A percentile compares a stretch with the other conserved stretches of the same genome.
Evolutionary conservation across 768 basidiomycete species (phyloP).

Genomic region (Lyophyllum atratum): DNA sequence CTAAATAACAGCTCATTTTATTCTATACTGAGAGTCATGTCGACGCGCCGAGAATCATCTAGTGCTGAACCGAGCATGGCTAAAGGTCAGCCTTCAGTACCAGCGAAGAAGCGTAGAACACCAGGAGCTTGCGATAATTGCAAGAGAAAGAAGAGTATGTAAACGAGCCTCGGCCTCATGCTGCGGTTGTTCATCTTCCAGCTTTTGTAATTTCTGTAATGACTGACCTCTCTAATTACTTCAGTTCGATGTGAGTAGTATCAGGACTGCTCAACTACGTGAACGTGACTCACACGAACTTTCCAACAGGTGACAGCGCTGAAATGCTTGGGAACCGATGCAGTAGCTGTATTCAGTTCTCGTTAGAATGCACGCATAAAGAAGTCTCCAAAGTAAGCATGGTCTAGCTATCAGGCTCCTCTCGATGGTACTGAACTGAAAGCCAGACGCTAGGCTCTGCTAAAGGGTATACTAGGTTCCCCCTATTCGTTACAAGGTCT

Average conservation of each 20-base stretch:
- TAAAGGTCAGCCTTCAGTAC: not conserved
- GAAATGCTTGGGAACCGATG: slow-evolving; percentile 64
- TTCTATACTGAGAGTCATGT: not conserved
- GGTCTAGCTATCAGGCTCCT: not conserved
- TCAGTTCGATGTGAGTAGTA: slow-evolving; percentile 35
- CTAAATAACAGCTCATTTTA: not conserved
- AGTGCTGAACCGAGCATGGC: not conserved
- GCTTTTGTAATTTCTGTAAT: not conserved
- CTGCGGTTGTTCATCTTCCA: not conserved
- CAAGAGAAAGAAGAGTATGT: slow-evolving; percentile 69
- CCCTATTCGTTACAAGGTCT: not conserved
- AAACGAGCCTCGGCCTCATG: not conserved
- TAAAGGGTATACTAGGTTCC: slow-evolving; percentile 46
- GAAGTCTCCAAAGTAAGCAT: slow-evolving; percentile 62
- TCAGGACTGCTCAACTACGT: not conserved
- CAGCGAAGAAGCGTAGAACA: slow-evolving; percentile 54
- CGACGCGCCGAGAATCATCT: not conserved
- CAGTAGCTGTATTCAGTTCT: slow-evolving; percentile 61
- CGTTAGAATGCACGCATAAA: slow-evolving; percentile 65
- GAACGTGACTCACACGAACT: slow-evolving; percentile 46
- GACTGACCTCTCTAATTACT: not conserved
- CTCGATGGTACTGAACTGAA: not conserved
- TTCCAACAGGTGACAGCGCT: slow-evolving; percentile 64
- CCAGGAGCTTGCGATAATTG: slow-evolving; percentile 76
- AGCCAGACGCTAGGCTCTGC: slow-evolving; percentile 57